Evolutionary conservation across 2,329 filamentous ascomycete genomes (phyloP).

Genomic region (Rhynchosporium secalis): DNA sequence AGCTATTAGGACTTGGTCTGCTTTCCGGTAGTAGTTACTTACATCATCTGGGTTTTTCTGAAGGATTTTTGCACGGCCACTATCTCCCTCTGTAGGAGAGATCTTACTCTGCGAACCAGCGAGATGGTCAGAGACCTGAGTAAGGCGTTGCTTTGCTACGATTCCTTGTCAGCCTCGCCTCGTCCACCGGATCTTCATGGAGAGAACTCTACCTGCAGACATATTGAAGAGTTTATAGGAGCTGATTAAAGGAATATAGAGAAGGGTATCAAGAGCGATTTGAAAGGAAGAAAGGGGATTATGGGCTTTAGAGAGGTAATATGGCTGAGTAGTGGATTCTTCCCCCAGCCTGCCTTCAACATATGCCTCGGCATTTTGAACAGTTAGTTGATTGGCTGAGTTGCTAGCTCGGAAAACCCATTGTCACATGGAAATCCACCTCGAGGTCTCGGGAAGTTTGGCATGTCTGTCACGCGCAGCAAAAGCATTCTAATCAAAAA

Average conservation of each 20-base stretch:
- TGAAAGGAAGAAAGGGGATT: background rate
- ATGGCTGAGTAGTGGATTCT: slow-evolving; percentile 13
- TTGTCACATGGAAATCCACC: slow-evolving; percentile 17
- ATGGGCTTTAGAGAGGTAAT: slow-evolving; percentile 8
- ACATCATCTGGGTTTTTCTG: slow-evolving; percentile 70
- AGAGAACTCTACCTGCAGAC: slow-evolving; percentile 33
- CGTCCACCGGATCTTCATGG: background rate
- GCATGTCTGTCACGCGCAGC: slow-evolving; percentile 12
- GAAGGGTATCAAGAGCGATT: background rate
- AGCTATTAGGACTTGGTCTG: slow-evolving; percentile 32
- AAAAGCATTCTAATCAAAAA: background rate
- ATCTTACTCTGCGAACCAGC: slow-evolving; percentile 43
- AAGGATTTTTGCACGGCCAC: slow-evolving; percentile 46
- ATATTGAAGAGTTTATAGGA: slow-evolving; percentile 23
- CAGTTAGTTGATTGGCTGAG: slow-evolving; percentile 4
- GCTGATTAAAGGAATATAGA: background rate
- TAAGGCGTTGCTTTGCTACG: slow-evolving; percentile 39
- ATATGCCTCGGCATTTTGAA: slow-evolving; percentile 17
- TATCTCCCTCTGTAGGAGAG: slow-evolving; percentile 29
- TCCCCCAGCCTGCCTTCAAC: slow-evolving; percentile 1
- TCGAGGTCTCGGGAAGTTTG: slow-evolving; percentile 13
- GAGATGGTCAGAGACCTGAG: slow-evolving; percentile 63
- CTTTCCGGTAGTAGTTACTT: slow-evolving; percentile 32
- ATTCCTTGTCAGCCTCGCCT: slow-evolving; percentile 28
- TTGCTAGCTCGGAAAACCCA: background rate